Percentiles rank a stretch among this genome's conserved stretches.
These are phyloP conservation scores for Syzygium syzygioides DNA, from an alignment of 441 rosid genomes.

Conservation along the genomic window DNA sequence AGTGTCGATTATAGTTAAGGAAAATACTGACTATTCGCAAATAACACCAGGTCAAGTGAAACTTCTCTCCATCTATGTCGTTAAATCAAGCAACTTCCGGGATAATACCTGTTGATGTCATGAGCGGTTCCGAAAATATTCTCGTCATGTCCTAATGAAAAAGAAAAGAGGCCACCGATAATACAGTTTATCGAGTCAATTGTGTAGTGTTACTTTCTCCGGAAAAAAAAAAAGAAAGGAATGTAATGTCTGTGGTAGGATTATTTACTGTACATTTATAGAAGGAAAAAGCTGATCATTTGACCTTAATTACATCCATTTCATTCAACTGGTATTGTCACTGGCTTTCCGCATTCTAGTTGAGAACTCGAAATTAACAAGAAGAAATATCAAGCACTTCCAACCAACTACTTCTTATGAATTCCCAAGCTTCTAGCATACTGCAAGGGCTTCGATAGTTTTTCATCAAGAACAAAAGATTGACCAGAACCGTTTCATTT, in stretches of 20 bases:
- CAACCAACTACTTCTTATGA: neutral
- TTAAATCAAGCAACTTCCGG: too few relatives aligned
- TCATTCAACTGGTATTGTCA: neutral
- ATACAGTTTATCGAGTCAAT: neutral
- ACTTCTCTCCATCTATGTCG: too few relatives aligned
- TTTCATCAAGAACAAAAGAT: neutral
- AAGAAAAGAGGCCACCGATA: neutral
- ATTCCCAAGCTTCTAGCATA: neutral
- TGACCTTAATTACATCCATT: neutral
- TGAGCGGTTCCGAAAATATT: rapidly evolving
- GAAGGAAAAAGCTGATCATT: neutral
- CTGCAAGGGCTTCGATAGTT: neutral
- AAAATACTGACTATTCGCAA: neutral
- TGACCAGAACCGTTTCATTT: neutral
- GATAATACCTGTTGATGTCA: neutral
- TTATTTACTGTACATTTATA: neutral
- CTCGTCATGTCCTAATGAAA: neutral
- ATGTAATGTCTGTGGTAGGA: neutral
- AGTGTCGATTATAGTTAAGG: neutral
- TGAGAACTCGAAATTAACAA: neutral
- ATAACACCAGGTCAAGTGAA: too few relatives aligned
- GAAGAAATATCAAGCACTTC: neutral
- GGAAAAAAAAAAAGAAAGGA: neutral
- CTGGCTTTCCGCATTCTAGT: neutral
- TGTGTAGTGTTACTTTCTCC: neutral